A percentile compares a stretch with the other conserved stretches of the same genome.
Evolutionary conservation across 2,329 filamentous ascomycete genomes (phyloP).

Genomic region (Penicillium sclerotiorum): DNA sequence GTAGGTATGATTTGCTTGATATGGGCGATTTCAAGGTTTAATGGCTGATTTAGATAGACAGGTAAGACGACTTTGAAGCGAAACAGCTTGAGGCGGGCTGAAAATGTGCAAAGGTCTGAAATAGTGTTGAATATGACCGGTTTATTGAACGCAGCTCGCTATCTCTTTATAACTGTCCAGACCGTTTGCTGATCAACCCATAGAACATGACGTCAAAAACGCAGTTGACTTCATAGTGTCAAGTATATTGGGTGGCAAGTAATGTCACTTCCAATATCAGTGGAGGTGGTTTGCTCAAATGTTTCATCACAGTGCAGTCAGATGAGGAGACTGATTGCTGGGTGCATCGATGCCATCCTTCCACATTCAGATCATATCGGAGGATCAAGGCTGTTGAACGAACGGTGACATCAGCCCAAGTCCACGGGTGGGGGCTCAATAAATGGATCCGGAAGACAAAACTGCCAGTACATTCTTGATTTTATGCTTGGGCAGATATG

Average conservation of each 20-base stretch:
- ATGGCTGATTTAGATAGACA: background rate
- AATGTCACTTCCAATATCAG: too few species aligned
- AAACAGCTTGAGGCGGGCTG: too few species aligned
- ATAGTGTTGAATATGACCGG: too few species aligned
- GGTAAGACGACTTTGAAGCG: background rate
- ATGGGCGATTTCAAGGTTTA: background rate
- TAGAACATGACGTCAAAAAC: slow-evolving; percentile 8
- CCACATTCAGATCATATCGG: background rate
- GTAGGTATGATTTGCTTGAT: background rate
- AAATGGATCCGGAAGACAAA: too few species aligned
- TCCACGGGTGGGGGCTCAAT: background rate
- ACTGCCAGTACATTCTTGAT: background rate
- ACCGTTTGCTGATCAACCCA: background rate
- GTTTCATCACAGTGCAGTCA: too few species aligned
- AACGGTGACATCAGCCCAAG: slow-evolving; percentile 15
- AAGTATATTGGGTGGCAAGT: background rate
- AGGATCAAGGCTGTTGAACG: slow-evolving; percentile 4
- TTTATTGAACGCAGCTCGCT: too few species aligned
- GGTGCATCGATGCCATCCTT: background rate
- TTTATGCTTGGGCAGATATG: background rate
- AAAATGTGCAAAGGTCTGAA: too few species aligned
- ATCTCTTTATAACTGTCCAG: too few species aligned
- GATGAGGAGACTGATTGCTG: background rate
- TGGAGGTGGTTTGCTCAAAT: too few species aligned
- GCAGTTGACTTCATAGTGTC: slow-evolving; percentile 2